Conservation (phyloP, 2,329 filamentous ascomycete species). For the Hymenoscyphus scutula region DNA sequence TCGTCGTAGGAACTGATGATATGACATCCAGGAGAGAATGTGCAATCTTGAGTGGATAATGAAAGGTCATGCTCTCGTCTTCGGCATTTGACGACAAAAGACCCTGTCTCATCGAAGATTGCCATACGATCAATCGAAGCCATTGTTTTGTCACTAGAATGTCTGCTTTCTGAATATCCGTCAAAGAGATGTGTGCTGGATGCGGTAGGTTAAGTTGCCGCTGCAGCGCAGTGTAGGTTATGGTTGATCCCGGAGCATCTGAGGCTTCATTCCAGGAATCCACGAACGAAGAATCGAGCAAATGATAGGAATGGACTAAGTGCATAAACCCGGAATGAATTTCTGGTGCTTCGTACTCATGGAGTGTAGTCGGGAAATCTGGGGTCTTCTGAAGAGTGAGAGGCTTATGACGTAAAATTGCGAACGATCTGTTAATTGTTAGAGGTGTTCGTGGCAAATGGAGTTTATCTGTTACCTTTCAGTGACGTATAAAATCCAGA, state of each 20-base stretch:
- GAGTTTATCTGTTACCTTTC: slow-evolving; percentile 47
- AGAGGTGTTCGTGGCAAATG: not conserved
- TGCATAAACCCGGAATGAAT: slow-evolving; percentile 58
- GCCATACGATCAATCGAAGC: slow-evolving; percentile 71
- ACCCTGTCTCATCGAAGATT: slow-evolving; percentile 64
- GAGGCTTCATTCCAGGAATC: slow-evolving; percentile 61
- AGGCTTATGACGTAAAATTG: slow-evolving; percentile 61
- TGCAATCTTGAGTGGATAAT: slow-evolving; percentile 61
- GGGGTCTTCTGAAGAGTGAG: slow-evolving; percentile 61
- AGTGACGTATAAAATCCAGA: slow-evolving; percentile 62
- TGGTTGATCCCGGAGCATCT: slow-evolving; percentile 39
- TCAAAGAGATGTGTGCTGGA: slow-evolving; percentile 37
- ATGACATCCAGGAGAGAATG: slow-evolving; percentile 51
- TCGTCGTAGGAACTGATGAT: slow-evolving; percentile 41
- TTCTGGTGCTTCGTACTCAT: slow-evolving; percentile 50
- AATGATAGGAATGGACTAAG: slow-evolving; percentile 59
- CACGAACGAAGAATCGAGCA: slow-evolving; percentile 62
- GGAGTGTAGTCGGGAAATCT: slow-evolving; percentile 49
- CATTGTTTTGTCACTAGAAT: slow-evolving; percentile 69
- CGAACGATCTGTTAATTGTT: slow-evolving; percentile 51
- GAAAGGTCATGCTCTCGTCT: slow-evolving; percentile 60
- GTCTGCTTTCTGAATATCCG: slow-evolving; percentile 67
- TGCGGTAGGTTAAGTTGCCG: slow-evolving; percentile 47
- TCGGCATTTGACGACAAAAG: slow-evolving; percentile 57
- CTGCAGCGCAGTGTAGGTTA: slow-evolving; percentile 47